Evolutionary conservation across 129 eudicot genomes (phyloP).

Genomic region (Chrysanthemum lavandulifolium): DNA sequence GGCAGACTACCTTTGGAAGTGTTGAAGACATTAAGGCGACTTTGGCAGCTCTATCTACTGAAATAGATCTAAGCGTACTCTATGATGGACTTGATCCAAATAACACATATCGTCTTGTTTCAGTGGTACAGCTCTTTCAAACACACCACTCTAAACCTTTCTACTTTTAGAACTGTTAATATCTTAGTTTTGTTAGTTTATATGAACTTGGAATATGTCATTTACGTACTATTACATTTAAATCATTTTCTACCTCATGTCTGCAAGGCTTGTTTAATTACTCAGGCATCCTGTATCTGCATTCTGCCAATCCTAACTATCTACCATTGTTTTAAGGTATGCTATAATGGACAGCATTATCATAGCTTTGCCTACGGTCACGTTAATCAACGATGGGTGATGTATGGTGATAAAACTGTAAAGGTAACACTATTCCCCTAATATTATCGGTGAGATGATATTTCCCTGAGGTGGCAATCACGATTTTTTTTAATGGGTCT

Average conservation of each 20-base stretch:
- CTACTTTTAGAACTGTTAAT: not conserved
- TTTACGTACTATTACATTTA: not conserved
- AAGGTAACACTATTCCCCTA: conserved; percentile 46
- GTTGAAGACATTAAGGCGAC: conserved; percentile 85
- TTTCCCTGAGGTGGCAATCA: not conserved
- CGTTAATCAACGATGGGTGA: conserved; percentile 69
- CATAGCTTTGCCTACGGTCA: conserved; percentile 89
- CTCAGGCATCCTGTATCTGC: not conserved
- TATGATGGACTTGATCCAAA: conserved; percentile 88
- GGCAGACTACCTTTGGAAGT: conserved; percentile 87
- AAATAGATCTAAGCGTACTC: conserved; percentile 70
- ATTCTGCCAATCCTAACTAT: not conserved
- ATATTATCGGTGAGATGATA: not conserved
- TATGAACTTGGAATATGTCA: not conserved
- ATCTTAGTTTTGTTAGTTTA: not conserved
- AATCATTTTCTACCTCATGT: no score
- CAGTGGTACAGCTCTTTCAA: conserved; percentile 53
- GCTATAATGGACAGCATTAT: conserved; percentile 96
- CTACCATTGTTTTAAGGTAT: conserved; percentile 47
- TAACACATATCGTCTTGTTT: conserved; percentile 58
- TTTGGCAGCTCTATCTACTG: conserved; percentile 65
- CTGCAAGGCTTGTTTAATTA: not conserved
- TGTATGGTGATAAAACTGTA: conserved; percentile 95
- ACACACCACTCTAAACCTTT: not conserved
- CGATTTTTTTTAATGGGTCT: not conserved